Evolutionary conservation across 306 rosid species (phyloP).

Genomic region (Casuarina cunninghamiana): DNA sequence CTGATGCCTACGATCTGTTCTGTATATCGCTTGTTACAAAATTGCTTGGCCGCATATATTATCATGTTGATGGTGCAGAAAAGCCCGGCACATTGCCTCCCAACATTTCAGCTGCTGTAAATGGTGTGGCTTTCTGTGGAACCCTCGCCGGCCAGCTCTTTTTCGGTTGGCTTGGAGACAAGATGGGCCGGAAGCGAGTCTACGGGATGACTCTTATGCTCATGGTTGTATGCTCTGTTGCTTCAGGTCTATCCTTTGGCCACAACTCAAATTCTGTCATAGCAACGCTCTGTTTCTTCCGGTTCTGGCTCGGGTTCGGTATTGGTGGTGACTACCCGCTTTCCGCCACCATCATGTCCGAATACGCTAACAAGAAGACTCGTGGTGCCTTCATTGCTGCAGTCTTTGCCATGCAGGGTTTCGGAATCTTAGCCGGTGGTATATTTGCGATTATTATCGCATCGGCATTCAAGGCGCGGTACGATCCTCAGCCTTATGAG

Average conservation of each 20-base stretch:
- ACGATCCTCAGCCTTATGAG: conserved; percentile 44
- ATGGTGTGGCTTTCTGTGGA: conserved; percentile 71
- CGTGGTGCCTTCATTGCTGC: conserved; percentile 79
- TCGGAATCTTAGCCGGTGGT: conserved; percentile 76
- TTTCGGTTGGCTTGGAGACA: conserved; percentile 90
- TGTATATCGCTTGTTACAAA: conserved; percentile 72
- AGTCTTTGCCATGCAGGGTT: conserved; percentile 85
- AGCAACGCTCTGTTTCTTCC: conserved; percentile 68
- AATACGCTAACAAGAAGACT: conserved; percentile 72
- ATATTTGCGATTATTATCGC: conserved; percentile 53
- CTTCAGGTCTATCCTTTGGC: conserved; percentile 74
- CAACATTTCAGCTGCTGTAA: conserved; percentile 62
- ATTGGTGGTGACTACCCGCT: conserved; percentile 88
- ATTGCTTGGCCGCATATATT: conserved; percentile 73
- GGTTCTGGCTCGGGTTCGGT: conserved; percentile 85
- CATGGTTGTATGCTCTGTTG: conserved; percentile 65
- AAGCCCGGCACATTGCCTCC: conserved; percentile 77
- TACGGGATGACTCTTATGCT: conserved; percentile 73
- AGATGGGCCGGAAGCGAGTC: conserved; percentile 64
- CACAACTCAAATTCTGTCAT: conserved; percentile 50
- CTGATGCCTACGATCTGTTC: conserved; percentile 78
- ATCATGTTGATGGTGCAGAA: conserved; percentile 52
- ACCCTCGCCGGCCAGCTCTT: conserved; percentile 71
- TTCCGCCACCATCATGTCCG: conserved; percentile 83
- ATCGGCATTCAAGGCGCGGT: conserved; percentile 37